A percentile compares a stretch with the other conserved stretches of the same genome.
Conservation (phyloP, 495 filamentous ascomycete genomes). For the Aspergillus homomorphus region DNA sequence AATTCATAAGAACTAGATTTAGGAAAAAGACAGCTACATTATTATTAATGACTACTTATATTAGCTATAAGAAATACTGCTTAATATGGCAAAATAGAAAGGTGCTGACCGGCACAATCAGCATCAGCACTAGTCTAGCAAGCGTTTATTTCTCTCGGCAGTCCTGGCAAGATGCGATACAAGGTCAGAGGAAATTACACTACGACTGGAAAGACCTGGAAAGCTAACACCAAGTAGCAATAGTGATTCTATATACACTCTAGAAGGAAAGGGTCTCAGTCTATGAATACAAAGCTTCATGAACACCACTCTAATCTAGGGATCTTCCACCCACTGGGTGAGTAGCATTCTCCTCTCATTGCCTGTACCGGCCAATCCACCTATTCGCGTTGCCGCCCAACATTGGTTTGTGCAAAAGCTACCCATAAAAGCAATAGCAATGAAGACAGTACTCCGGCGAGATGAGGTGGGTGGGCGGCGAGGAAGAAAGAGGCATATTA, state of each 20-base stretch:
- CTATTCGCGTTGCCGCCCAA: not conserved
- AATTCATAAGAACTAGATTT: too few species aligned
- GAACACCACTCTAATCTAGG: not conserved
- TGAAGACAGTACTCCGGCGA: not conserved
- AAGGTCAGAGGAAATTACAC: too few species aligned
- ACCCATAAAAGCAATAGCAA: not conserved
- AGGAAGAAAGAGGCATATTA: not conserved
- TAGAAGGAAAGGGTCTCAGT: slow-evolving; percentile 6
- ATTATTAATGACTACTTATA: too few species aligned
- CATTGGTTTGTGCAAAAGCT: not conserved
- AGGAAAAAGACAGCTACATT: too few species aligned
- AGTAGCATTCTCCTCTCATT: not conserved
- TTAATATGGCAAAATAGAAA: too few species aligned
- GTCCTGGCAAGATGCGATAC: too few species aligned
- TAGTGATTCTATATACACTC: slow-evolving; percentile 11
- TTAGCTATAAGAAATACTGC: too few species aligned
- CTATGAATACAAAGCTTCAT: not conserved
- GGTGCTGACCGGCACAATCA: too few species aligned
- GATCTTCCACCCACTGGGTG: not conserved
- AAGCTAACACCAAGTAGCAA: not conserved
- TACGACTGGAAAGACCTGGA: too few species aligned
- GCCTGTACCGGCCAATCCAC: not conserved
- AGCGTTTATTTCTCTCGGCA: too few species aligned
- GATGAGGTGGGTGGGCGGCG: not conserved
- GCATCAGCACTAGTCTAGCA: too few species aligned